Conservation (phyloP, 2,329 filamentous ascomycete genomes). For the Clonostachys rhizophaga region DNA sequence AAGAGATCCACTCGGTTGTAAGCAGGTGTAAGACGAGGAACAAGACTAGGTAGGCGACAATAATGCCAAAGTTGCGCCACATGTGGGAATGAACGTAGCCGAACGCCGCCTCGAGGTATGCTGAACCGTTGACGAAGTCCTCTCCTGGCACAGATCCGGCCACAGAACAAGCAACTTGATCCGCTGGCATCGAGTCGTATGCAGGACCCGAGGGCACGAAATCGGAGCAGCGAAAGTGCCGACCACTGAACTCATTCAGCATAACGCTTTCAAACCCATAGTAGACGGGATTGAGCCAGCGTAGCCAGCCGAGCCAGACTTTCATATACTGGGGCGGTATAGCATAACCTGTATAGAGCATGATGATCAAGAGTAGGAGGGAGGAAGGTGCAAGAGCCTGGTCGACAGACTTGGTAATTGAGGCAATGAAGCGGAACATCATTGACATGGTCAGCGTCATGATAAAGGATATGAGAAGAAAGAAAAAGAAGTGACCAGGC, state of each 20-base stretch:
- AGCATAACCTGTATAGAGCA: constrained; percentile 43
- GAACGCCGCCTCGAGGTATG: constrained; percentile 49
- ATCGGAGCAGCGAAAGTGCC: constrained; percentile 50
- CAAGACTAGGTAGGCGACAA: constrained; percentile 51
- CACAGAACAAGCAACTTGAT: constrained; percentile 50
- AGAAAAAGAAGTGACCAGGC: constrained; percentile 24
- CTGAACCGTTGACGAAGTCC: constrained; percentile 47
- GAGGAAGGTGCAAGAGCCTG: constrained; percentile 19
- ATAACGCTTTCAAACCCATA: constrained; percentile 79
- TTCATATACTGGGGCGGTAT: constrained; percentile 38
- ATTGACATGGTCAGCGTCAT: constrained; percentile 61
- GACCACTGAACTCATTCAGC: constrained; percentile 74
- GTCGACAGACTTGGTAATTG: constrained; percentile 14
- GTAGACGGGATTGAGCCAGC: constrained; percentile 55
- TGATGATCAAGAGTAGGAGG: constrained; percentile 25
- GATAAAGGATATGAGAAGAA: constrained; percentile 69
- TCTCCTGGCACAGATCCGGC: constrained; percentile 52
- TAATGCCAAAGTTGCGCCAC: constrained; percentile 62
- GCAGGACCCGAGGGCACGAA: constrained; percentile 33
- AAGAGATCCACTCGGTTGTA: constrained; percentile 32
- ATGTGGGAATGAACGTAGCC: constrained; percentile 41
- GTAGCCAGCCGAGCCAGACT: constrained; percentile 12
- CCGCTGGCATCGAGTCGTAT: constrained; percentile 15
- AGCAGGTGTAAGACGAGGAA: constrained; percentile 29
- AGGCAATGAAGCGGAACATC: constrained; percentile 3